Evolutionary conservation across 2,329 filamentous ascomycete genomes (phyloP).

Genomic region (Apiospora rasikravindrae): DNA sequence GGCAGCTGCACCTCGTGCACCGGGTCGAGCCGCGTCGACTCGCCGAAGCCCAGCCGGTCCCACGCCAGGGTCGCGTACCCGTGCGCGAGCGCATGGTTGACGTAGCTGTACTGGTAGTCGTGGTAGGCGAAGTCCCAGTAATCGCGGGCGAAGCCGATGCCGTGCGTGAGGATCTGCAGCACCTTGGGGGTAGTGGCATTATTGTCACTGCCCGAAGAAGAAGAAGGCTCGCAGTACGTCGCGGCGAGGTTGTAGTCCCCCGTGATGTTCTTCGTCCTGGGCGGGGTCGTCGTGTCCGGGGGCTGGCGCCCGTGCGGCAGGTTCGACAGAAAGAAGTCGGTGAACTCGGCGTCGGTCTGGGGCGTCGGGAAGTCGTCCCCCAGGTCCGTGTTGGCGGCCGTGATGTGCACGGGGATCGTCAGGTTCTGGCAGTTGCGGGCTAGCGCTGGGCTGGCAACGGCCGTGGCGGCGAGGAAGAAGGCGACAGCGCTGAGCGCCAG

Average conservation of each 20-base stretch:
- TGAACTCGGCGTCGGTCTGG: slow-evolving; percentile 60
- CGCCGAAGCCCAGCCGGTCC: slow-evolving; percentile 67
- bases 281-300: background rate
- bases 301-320: slow-evolving; percentile 19
- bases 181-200: slow-evolving; percentile 36
- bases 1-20: slow-evolving; percentile 63
- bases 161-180: slow-evolving; percentile 57
- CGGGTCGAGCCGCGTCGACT: slow-evolving; percentile 63
- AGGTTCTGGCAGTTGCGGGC: slow-evolving; percentile 53
- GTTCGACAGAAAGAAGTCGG: slow-evolving; percentile 54
- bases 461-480: slow-evolving; percentile 16
- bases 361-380: slow-evolving; percentile 47
- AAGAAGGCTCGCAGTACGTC: slow-evolving; percentile 62
- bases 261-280: slow-evolving; percentile 44
- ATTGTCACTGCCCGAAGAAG: slow-evolving; percentile 32
- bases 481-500: background rate
- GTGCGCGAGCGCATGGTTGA: slow-evolving; percentile 56
- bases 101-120: slow-evolving; percentile 67
- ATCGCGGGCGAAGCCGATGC: slow-evolving; percentile 59
- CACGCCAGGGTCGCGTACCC: slow-evolving; percentile 66
- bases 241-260: slow-evolving; percentile 63
- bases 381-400: slow-evolving; percentile 59
- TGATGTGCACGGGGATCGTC: slow-evolving; percentile 60
- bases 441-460: slow-evolving; percentile 23
- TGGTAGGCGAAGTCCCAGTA: slow-evolving; percentile 68